phyloP scores from a whole-genome alignment of 768 basidiomycete species.

The Pulveroboletus ravenelii region DNA sequence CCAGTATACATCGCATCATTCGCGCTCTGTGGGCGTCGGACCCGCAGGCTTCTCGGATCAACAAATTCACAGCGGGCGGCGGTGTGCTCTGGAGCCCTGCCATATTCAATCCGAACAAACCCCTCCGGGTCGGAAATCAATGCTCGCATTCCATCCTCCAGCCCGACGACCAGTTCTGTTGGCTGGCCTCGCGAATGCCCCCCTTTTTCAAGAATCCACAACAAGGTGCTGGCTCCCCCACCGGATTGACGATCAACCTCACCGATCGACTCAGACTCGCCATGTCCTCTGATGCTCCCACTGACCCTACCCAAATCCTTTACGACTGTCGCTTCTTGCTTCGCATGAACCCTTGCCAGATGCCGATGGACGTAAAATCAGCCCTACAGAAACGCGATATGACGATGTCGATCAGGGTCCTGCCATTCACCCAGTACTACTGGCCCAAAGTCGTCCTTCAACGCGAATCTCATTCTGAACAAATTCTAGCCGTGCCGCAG shows the following conservation, averaged over 20 bases:
- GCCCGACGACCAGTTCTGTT: slow-evolving; percentile 36
- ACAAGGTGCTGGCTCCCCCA: slow-evolving; percentile 15
- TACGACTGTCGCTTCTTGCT: slow-evolving; percentile 67
- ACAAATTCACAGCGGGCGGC: slow-evolving; percentile 50
- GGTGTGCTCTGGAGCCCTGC: slow-evolving; percentile 64
- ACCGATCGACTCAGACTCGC: slow-evolving; percentile 29
- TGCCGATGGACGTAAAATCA: slow-evolving; percentile 37
- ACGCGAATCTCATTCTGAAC: slow-evolving; percentile 15
- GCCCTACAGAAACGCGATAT: slow-evolving; percentile 20
- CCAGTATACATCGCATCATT: slow-evolving; percentile 45
- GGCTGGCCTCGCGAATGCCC: slow-evolving; percentile 62
- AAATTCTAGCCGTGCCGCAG: slow-evolving; percentile 18
- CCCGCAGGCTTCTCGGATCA: slow-evolving; percentile 20
- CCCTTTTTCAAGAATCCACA: slow-evolving; percentile 36
- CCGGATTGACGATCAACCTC: slow-evolving; percentile 38
- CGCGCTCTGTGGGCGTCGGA: slow-evolving; percentile 42
- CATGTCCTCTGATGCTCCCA: slow-evolving; percentile 9
- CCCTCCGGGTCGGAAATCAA: slow-evolving; percentile 16
- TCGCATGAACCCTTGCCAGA: slow-evolving; percentile 37
- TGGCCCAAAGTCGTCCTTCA: slow-evolving; percentile 43
- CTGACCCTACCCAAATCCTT: slow-evolving; percentile 36
- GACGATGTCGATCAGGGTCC: slow-evolving; percentile 31
- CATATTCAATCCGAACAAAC: slow-evolving; percentile 24
- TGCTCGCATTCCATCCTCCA: slow-evolving; percentile 12
- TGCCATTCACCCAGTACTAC: slow-evolving; percentile 41